Conservation (phyloP, 2,329 filamentous ascomycete species). For the Trichoderma atroviride region DNA sequence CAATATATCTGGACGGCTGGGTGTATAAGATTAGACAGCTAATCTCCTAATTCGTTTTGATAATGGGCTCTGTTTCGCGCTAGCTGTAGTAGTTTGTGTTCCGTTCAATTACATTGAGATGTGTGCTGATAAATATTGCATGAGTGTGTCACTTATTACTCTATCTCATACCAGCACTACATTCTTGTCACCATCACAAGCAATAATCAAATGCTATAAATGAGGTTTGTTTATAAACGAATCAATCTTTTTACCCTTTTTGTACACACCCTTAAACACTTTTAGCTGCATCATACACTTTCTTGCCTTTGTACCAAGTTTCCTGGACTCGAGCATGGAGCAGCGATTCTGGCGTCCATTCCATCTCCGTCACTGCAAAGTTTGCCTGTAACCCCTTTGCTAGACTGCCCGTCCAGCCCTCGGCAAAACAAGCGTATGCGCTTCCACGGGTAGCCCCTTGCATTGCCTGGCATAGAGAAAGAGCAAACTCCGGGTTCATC, state of each 20-base stretch:
- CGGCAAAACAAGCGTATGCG: constrained; percentile 17
- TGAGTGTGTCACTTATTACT: background rate
- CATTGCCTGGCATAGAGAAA: constrained; percentile 15
- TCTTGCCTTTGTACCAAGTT: constrained; percentile 12
- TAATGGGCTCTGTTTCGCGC: background rate
- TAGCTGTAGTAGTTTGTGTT: background rate
- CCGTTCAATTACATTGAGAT: background rate
- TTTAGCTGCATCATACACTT: constrained; percentile 5
- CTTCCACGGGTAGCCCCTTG: constrained; percentile 14
- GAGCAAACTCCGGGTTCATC: constrained; percentile 15
- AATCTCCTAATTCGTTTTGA: background rate
- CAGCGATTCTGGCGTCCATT: constrained; percentile 13
- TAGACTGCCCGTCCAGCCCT: constrained; percentile 9
- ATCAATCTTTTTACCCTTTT: background rate
- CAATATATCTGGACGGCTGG: background rate
- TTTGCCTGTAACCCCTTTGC: constrained; percentile 10
- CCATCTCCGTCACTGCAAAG: constrained; percentile 6
- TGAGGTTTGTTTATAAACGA: background rate
- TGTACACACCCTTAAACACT: background rate
- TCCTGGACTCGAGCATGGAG: constrained; percentile 8
- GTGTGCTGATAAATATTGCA: background rate
- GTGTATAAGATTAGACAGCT: background rate
- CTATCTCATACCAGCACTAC: background rate
- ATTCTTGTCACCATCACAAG: background rate
- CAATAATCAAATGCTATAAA: background rate